phyloP scores from a whole-genome alignment of 495 filamentous ascomycete genomes.

The Hyphodiscus hymeniophilus region DNA sequence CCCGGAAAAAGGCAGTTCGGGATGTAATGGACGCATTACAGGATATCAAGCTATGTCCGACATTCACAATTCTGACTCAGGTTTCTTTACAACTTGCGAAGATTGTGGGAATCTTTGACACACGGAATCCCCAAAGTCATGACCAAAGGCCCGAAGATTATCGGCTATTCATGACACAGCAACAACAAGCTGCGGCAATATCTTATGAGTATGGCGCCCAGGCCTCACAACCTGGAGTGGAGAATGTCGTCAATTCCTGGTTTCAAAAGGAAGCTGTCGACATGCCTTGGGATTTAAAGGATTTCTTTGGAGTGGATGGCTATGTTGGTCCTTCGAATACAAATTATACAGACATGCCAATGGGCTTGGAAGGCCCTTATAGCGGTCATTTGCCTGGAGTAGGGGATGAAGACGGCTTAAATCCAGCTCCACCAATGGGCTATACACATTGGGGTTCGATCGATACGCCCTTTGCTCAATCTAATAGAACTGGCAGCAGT shows the following conservation, averaged over 20 bases:
- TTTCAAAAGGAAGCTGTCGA: conserved; percentile 16
- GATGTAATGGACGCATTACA: conserved; percentile 15
- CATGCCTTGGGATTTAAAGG: conserved; percentile 18
- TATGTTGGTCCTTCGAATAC: background rate
- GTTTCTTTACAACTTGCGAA: conserved; percentile 20
- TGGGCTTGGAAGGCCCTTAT: background rate
- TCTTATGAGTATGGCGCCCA: background rate
- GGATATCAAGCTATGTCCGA: conserved; percentile 17
- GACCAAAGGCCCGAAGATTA: background rate
- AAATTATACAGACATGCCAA: background rate
- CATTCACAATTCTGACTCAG: conserved; percentile 18
- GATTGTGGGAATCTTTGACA: conserved; percentile 23
- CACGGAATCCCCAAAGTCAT: background rate
- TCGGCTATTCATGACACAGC: background rate
- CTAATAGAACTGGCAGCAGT: background rate
- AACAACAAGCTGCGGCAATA: background rate
- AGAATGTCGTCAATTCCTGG: conserved; percentile 13
- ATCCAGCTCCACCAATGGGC: conserved; percentile 8
- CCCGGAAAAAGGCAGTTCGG: conserved; percentile 18
- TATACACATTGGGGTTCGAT: conserved; percentile 19
- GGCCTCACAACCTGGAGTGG: background rate
- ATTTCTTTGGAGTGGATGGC: conserved; percentile 17
- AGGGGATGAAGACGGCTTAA: conserved; percentile 5
- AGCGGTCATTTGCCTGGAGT: background rate
- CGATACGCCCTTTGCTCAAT: conserved; percentile 15